These are phyloP conservation scores for Tylopilus orsonianus DNA, from an alignment of 1,284 basidiomycete species.

Conservation along the genomic window DNA sequence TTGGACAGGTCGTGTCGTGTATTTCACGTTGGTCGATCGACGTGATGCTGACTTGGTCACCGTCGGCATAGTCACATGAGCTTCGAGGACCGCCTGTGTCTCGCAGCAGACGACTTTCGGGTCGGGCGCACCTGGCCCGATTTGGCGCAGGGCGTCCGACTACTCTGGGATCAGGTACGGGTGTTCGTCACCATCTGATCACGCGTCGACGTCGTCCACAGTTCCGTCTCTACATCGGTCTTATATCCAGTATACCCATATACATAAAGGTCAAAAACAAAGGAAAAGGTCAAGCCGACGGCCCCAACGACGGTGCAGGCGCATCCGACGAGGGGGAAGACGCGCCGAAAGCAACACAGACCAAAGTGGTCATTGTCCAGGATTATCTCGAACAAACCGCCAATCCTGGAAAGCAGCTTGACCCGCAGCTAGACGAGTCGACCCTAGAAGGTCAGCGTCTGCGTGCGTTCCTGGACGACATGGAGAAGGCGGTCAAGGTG, in stretches of 20 bases:
- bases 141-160: conserved; percentile 34
- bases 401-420: conserved; percentile 31
- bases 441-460: conserved; percentile 26
- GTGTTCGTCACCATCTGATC: background rate
- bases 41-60: too few species aligned
- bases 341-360: conserved; percentile 22
- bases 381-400: conserved; percentile 36
- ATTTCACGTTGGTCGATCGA: too few species aligned
- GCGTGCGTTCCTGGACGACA: conserved; percentile 43
- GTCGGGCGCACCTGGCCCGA: conserved; percentile 41
- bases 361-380: conserved; percentile 24
- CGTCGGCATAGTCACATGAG: conserved; percentile 27
- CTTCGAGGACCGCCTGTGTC: conserved; percentile 41
- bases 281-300: conserved; percentile 20
- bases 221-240: conserved; percentile 30
- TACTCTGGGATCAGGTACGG: conserved; percentile 48
- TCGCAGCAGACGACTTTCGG: conserved; percentile 47
- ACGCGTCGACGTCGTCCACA: conserved; percentile 8
- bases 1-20: conserved; percentile 35
- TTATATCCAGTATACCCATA: conserved; percentile 26
- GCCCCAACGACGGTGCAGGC: conserved; percentile 22
- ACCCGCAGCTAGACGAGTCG: conserved; percentile 20
- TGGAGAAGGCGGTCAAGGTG: conserved; percentile 45
- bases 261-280: conserved; percentile 26
- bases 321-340: conserved; percentile 31